These are phyloP conservation scores for Atractiella rhizophila DNA, from an alignment of 768 basidiomycete species.

Conservation along the genomic window DNA sequence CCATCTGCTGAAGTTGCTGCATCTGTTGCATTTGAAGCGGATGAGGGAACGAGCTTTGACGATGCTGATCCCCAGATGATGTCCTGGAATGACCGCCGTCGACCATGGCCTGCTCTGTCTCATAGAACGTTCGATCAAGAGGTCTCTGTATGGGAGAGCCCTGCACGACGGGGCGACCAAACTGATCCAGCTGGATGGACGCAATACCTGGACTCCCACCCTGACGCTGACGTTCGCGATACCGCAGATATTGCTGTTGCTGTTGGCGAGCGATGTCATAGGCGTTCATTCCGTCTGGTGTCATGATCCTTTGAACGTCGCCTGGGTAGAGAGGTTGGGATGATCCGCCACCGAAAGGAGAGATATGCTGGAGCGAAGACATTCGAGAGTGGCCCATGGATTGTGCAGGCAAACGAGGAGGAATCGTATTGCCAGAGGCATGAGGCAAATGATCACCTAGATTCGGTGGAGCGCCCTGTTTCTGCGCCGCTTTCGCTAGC, in stretches of 20 bases:
- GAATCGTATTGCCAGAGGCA: background rate
- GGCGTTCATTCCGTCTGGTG: no score
- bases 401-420: background rate
- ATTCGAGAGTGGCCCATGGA: background rate
- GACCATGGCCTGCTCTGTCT: slow-evolving; percentile 1
- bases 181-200: background rate
- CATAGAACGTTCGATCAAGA: background rate
- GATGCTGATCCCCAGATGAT: background rate
- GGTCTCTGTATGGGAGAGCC: background rate
- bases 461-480: background rate
- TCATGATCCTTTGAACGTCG: background rate
- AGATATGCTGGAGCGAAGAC: no score
- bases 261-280: no score
- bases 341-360: background rate
- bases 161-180: background rate
- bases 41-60: no score
- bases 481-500: slow-evolving; percentile 2
- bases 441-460: background rate
- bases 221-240: no score
- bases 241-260: no score
- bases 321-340: background rate
- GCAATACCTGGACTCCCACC: no score
- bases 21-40: background rate
- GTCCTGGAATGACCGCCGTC: slow-evolving; percentile 5
- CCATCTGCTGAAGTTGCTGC: slow-evolving; percentile 2